These are phyloP conservation scores for Davidsoniella neocaledoniae DNA, from an alignment of 2,329 filamentous ascomycete species.

Conservation along the genomic window DNA sequence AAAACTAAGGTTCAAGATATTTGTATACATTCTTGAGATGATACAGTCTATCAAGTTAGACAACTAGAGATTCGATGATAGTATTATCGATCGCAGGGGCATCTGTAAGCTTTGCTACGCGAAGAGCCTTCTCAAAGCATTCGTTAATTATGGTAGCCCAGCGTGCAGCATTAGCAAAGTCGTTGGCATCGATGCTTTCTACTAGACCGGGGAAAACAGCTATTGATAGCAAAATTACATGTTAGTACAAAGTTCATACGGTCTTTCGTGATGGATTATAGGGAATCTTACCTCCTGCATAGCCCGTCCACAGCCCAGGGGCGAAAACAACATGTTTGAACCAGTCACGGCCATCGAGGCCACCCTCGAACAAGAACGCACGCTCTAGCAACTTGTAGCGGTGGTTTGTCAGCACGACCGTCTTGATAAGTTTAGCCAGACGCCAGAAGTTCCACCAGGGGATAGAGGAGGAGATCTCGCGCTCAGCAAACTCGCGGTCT, in stretches of 20 bases:
- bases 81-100: no score
- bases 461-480: constrained; percentile 33
- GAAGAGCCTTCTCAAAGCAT: constrained; percentile 28
- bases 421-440: constrained; percentile 44
- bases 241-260: constrained; percentile 14
- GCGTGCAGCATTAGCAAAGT: constrained; percentile 39
- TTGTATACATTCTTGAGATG: no score
- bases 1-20: no score
- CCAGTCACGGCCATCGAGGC: constrained; percentile 67
- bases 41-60: no score
- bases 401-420: constrained; percentile 52
- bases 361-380: constrained; percentile 56
- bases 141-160: constrained; percentile 43
- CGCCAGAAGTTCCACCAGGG: constrained; percentile 68
- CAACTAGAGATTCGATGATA: no score
- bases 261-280: background rate
- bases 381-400: constrained; percentile 77
- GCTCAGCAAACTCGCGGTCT: constrained; percentile 25
- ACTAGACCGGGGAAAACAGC: constrained; percentile 46
- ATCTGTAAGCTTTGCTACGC: background rate
- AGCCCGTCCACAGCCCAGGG: constrained; percentile 81
- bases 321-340: constrained; percentile 95
- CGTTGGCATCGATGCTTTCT: constrained; percentile 43
- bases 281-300: constrained; percentile 49
- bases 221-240: constrained; percentile 15